A percentile compares a stretch with the other conserved stretches of the same genome.
phyloP scores from a whole-genome alignment of 2,329 filamentous ascomycete species.

The Exophiala oligosperma region DNA sequence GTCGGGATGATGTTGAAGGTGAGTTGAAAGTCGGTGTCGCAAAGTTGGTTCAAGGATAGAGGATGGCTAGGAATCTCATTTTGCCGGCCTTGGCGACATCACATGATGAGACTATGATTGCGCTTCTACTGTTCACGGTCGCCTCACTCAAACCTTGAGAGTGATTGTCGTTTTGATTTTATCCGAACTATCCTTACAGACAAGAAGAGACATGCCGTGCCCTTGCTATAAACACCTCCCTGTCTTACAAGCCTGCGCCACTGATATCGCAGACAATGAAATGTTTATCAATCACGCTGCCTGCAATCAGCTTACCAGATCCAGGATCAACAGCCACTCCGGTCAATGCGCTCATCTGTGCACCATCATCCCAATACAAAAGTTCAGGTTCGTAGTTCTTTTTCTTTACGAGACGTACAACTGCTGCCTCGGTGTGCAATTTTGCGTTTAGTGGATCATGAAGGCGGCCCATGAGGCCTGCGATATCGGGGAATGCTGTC shows the following conservation, averaged over 20 bases:
- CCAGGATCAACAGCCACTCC: constrained; percentile 18
- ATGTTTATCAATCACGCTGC: constrained; percentile 17
- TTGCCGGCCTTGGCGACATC: not conserved
- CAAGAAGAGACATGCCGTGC: too few relatives aligned
- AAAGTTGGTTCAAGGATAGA: too few relatives aligned
- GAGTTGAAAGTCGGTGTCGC: not conserved
- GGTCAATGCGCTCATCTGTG: constrained; percentile 18
- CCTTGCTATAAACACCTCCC: too few relatives aligned
- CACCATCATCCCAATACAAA: constrained; percentile 22
- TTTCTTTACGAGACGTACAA: constrained; percentile 19
- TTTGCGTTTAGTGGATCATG: constrained; percentile 5
- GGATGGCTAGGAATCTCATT: too few relatives aligned
- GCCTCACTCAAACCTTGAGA: too few relatives aligned
- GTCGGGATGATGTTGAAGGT: not conserved
- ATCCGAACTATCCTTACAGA: too few relatives aligned
- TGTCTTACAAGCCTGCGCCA: not conserved
- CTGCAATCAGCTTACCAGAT: constrained; percentile 14
- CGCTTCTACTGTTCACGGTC: too few relatives aligned
- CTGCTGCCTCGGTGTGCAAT: constrained; percentile 9
- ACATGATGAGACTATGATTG: too few relatives aligned
- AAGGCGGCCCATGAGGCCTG: not conserved
- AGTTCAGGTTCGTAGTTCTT: constrained; percentile 20
- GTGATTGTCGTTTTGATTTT: too few relatives aligned
- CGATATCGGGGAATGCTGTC: constrained; percentile 18
- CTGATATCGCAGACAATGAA: constrained; percentile 21